Evolutionary conservation across 345 rosid genomes (phyloP).

Genomic region (Ceriops zippeliana): DNA sequence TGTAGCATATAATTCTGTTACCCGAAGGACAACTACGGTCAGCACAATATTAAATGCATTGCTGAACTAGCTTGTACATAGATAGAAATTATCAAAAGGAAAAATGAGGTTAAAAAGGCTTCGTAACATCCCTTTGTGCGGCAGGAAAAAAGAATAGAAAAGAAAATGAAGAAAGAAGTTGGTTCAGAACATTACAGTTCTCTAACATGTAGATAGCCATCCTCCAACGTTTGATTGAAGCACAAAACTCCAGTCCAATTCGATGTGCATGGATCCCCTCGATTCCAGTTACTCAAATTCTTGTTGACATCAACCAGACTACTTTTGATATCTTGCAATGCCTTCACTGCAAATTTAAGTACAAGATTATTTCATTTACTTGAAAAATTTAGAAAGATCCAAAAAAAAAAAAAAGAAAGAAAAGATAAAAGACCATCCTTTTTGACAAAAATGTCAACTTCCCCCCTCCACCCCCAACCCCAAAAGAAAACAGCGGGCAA

Average conservation of each 20-base stretch:
- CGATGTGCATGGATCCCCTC: conserved; percentile 78
- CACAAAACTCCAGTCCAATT: conserved; percentile 95
- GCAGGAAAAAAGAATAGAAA: neutral
- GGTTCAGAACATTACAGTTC: conserved; percentile 52
- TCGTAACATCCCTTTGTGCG: neutral
- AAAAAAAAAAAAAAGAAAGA: too few species aligned
- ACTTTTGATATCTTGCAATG: conserved; percentile 50
- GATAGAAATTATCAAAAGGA: neutral
- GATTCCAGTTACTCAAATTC: conserved; percentile 67
- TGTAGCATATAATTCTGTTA: neutral
- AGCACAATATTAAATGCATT: neutral
- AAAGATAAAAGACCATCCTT: neutral
- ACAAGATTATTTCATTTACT: neutral
- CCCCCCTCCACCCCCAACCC: too few species aligned
- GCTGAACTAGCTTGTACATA: neutral
- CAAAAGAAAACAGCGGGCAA: too few species aligned
- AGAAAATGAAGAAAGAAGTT: neutral
- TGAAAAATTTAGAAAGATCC: neutral
- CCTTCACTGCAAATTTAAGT: conserved; percentile 47
- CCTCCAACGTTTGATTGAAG: conserved; percentile 44
- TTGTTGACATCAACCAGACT: conserved; percentile 55
- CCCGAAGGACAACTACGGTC: neutral
- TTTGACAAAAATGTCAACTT: too few species aligned
- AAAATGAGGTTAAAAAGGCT: neutral
- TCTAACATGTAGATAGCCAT: conserved; percentile 72